Evolutionary conservation across 306 rosid genomes (phyloP).

Genomic region (Cucurbita argyrosperma): DNA sequence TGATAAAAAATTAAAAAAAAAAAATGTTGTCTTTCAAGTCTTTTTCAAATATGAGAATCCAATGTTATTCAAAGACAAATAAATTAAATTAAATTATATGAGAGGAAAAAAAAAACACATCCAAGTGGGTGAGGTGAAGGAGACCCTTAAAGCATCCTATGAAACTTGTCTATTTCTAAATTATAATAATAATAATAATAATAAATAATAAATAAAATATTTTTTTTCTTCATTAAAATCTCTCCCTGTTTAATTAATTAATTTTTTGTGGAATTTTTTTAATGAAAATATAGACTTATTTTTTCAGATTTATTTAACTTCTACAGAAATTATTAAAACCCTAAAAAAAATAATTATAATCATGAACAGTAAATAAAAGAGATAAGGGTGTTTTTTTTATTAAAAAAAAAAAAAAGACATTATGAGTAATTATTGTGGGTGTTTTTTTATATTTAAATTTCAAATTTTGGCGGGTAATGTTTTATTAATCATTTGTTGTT

Average conservation of each 20-base stretch:
- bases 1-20: too few species aligned
- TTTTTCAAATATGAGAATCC: conserved; percentile 3
- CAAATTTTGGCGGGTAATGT: background rate
- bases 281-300: background rate
- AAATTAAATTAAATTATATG: background rate
- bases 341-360: background rate
- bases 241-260: background rate
- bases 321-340: background rate
- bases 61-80: background rate
- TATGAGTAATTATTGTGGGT: background rate
- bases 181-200: background rate
- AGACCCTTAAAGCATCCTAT: conserved; percentile 8
- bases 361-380: background rate
- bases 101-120: background rate
- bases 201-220: too few species aligned
- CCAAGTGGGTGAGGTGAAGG: background rate
- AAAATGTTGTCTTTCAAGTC: background rate
- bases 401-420: background rate
- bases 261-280: background rate
- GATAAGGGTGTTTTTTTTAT: too few species aligned
- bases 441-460: background rate
- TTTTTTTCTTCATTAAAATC: background rate
- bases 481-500: background rate
- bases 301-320: background rate
- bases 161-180: background rate